Percentiles rank a stretch among this genome's conserved stretches.
These are phyloP conservation scores for Nakaseomyces kungkrabaensis DNA, from an alignment of 1,139 yeast genomes.

Conservation along the genomic window DNA sequence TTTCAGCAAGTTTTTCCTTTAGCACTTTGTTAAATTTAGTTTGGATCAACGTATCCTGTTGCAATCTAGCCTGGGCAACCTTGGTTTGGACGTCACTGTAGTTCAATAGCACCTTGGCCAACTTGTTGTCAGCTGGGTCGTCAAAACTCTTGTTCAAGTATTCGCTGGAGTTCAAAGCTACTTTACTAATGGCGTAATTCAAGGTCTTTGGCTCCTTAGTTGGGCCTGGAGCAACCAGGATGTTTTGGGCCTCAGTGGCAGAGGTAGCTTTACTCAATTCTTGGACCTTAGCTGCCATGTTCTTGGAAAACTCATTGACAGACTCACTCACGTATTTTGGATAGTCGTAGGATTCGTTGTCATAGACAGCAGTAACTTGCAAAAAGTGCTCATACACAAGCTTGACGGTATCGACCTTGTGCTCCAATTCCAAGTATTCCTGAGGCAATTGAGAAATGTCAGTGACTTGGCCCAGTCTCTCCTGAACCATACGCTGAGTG, in stretches of 20 bases:
- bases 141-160: conserved; percentile 32
- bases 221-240: conserved; percentile 47
- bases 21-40: conserved; percentile 63
- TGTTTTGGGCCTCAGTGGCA: conserved; percentile 77
- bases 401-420: conserved; percentile 66
- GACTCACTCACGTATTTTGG: conserved; percentile 74
- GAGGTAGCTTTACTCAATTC: conserved; percentile 67
- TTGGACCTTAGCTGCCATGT: conserved; percentile 53
- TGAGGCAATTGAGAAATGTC: conserved; percentile 77
- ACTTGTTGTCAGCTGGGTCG: conserved; percentile 30
- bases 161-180: conserved; percentile 42
- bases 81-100: conserved; percentile 50
- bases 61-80: conserved; percentile 75
- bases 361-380: conserved; percentile 62
- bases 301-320: conserved; percentile 62
- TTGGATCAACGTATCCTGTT: conserved; percentile 69
- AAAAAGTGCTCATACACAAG: conserved; percentile 62
- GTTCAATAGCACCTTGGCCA: conserved; percentile 41
- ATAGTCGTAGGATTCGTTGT: conserved; percentile 73
- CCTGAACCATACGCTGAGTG: conserved; percentile 71
- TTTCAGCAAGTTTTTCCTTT: conserved; percentile 51
- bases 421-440: conserved; percentile 69
- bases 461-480: conserved; percentile 66
- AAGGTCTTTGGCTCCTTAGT: conserved; percentile 73
- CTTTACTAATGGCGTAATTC: conserved; percentile 75